These are phyloP conservation scores for Avena atlantica DNA, from an alignment of 176 grass and related monocot genomes.

Conservation along the genomic window DNA sequence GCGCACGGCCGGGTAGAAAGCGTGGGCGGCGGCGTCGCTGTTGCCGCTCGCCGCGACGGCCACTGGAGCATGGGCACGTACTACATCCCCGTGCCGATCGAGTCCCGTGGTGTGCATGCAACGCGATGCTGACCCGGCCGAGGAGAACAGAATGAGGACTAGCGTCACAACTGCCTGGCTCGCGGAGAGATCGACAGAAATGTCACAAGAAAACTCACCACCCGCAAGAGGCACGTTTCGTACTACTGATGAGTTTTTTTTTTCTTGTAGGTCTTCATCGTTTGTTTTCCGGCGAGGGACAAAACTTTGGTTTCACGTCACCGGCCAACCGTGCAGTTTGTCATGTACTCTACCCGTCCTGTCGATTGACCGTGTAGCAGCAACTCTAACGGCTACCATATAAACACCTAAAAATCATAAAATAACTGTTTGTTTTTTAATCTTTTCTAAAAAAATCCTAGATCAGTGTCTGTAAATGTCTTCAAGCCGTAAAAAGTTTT, in stretches of 20 bases:
- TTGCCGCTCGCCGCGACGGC: not conserved
- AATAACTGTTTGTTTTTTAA: no score
- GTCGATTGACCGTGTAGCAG: no score
- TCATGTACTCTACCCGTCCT: not conserved
- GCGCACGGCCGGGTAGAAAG: conserved; percentile 11
- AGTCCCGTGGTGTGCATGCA: conserved; percentile 23
- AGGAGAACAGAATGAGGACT: not conserved
- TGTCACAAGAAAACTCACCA: not conserved
- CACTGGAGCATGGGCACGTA: conserved; percentile 33
- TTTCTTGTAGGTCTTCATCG: not conserved
- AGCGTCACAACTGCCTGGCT: not conserved
- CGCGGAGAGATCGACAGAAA: no score
- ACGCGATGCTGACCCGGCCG: conserved; percentile 31
- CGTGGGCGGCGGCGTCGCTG: conserved; percentile 50
- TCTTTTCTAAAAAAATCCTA: no score
- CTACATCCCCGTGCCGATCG: not conserved
- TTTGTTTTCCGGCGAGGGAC: not conserved
- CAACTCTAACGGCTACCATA: no score
- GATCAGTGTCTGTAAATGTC: no score
- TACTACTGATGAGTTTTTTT: not conserved
- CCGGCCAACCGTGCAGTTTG: not conserved
- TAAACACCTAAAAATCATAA: no score
- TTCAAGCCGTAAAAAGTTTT: no score
- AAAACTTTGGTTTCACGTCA: not conserved
- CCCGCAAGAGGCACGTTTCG: not conserved